Percentiles rank a stretch among this genome's conserved stretches.
Conservation (phyloP, 108 stramenopile genomes). For the Cafeteria roenbergensis region DNA sequence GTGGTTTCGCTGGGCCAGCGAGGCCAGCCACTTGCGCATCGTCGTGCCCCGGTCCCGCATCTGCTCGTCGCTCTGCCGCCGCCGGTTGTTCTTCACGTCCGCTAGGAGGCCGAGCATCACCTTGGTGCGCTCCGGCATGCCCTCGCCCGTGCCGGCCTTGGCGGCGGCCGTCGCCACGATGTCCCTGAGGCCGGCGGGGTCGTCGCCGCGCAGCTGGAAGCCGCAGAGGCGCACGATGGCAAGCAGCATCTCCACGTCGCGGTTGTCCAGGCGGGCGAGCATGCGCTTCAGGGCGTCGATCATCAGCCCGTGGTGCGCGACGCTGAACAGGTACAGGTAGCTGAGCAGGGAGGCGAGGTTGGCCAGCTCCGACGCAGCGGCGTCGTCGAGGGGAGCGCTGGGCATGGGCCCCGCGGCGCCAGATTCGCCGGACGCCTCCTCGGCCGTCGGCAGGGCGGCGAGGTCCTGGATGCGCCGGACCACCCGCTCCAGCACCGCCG, state of each 20-base stretch:
- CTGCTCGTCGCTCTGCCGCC: background rate
- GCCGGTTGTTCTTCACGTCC: constrained; percentile 1
- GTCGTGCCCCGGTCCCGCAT: background rate
- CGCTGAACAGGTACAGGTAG: constrained; percentile 33
- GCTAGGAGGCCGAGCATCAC: constrained; percentile 14
- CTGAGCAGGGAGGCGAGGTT: constrained; percentile 33
- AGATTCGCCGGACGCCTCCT: background rate
- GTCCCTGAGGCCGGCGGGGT: constrained; percentile 28
- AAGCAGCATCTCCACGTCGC: constrained; percentile 33
- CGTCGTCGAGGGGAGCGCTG: background rate
- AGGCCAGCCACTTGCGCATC: constrained; percentile 8
- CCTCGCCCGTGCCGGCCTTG: background rate
- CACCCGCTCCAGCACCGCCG: constrained; percentile 25
- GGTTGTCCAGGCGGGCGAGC: constrained; percentile 6
- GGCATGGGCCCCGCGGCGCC: background rate
- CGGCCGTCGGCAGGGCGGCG: background rate
- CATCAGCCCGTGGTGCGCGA: constrained; percentile 27
- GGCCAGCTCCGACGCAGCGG: background rate
- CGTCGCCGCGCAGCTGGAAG: constrained; percentile 30
- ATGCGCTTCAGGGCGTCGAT: constrained; percentile 27
- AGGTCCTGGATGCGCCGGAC: background rate
- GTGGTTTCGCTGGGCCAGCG: background rate
- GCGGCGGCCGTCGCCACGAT: constrained; percentile 12
- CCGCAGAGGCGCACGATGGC: constrained; percentile 22
- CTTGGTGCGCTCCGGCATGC: background rate